Percentiles rank a stretch among this genome's conserved stretches.
These are phyloP conservation scores for Cyberlindnera mrakii DNA, from an alignment of 805 yeast genomes.

Conservation along the genomic window DNA sequence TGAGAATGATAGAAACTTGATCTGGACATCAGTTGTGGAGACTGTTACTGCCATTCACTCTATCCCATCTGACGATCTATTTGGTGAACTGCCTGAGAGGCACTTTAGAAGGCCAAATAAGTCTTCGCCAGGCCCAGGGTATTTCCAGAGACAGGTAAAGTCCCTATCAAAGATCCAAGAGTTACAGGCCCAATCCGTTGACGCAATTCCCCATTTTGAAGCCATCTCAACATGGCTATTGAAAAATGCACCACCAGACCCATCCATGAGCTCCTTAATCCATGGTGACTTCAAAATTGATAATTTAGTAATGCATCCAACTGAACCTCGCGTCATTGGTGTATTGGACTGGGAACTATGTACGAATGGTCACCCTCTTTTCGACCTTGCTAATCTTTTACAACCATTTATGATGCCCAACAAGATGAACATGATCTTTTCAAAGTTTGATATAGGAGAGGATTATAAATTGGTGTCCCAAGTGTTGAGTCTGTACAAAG, in stretches of 20 bases:
- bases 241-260: conserved; percentile 41
- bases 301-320: conserved; percentile 55
- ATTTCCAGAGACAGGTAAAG: conserved; percentile 48
- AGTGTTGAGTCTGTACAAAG: conserved; percentile 17
- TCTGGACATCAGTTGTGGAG: conserved; percentile 45
- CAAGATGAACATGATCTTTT: conserved; percentile 28
- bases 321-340: conserved; percentile 42
- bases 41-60: conserved; percentile 45
- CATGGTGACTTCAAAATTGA: conserved; percentile 66
- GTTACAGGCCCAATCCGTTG: conserved; percentile 33
- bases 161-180: conserved; percentile 39
- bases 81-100: conserved; percentile 35
- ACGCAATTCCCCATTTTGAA: conserved; percentile 42
- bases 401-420: conserved; percentile 47
- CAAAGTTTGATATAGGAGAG: conserved; percentile 15
- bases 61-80: conserved; percentile 37
- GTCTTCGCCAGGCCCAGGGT: conserved; percentile 25
- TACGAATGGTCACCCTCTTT: conserved; percentile 59
- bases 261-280: conserved; percentile 33
- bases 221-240: conserved; percentile 37
- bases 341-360: conserved; percentile 64
- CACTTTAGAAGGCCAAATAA: conserved; percentile 29
- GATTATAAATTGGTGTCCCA: conserved; percentile 9
- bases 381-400: conserved; percentile 52
- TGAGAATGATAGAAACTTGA: conserved; percentile 20